These are phyloP conservation scores for Trametes sp. DNA, from an alignment of 1,284 basidiomycete species.

Conservation along the genomic window DNA sequence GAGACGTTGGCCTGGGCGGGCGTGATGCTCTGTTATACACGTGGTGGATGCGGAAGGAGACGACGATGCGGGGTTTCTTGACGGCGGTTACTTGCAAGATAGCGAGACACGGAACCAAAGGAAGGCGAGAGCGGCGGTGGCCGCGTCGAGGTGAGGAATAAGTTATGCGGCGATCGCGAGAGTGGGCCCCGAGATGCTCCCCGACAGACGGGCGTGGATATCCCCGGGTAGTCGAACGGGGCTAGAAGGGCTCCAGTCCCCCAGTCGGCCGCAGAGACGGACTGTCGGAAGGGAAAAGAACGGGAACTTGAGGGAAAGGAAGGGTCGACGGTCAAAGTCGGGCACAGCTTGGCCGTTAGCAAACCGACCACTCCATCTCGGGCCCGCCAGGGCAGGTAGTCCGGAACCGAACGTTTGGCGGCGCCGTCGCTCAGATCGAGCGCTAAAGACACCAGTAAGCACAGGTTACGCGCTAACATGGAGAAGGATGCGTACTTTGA, in stretches of 20 bases:
- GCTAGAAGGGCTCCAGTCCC: background rate
- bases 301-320: too few relatives aligned
- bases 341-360: too few relatives aligned
- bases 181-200: background rate
- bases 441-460: background rate
- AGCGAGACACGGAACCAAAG: too few relatives aligned
- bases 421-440: constrained; percentile 18
- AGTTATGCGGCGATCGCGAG: constrained; percentile 6
- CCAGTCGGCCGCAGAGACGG: background rate
- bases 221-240: background rate
- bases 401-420: too few relatives aligned
- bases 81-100: background rate
- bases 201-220: background rate
- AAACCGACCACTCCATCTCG: background rate
- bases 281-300: too few relatives aligned
- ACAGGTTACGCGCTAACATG: background rate
- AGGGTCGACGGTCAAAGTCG: too few relatives aligned
- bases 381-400: too few relatives aligned
- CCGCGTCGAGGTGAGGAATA: constrained; percentile 1
- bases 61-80: background rate
- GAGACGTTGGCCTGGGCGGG: background rate
- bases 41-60: background rate
- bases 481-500: constrained; percentile 58
- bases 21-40: constrained; percentile 1
- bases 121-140: background rate